Base-by-base conservation (phyloP, 352 stramenopile species). In the Globisporangium iwayamae region DNA sequence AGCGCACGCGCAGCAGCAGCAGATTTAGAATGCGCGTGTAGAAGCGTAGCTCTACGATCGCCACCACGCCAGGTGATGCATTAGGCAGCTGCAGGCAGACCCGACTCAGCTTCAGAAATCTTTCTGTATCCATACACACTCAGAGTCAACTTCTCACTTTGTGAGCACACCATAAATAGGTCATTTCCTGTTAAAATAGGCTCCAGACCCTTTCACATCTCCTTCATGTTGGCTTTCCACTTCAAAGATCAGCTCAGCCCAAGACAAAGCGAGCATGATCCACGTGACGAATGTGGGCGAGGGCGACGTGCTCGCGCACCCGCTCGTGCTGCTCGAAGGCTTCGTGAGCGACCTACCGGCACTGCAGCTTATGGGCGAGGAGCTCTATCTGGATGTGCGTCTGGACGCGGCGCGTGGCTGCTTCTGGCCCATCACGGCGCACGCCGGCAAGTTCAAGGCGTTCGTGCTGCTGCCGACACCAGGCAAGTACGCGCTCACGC, bases 281-380 rank as follows among this genome's bases (percentile, higher is more conserved):
- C 73, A 89, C 9, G 81, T 97, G 13, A 83, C 90, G 53, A 98
- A 96, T 60, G 70, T 96, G 34, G 69, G 81, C 61, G 79, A 94
- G 67, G 87, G 85, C 45, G 95, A 93, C 52, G 79, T 70, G n/a
- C 63, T 90, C 39, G 52, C 71, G 16, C 74, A 89, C 53, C 79
- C 79, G n/a, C 69, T 89, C 38, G 68, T 87, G 32, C 68, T 90
- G 54, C 68, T 89, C 34, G 74, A 89, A 59, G 79, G 81, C 39
- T 54, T 46, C 48, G 65, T 87, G 28, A 20, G 7, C 2, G 34
- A 63, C 34, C 25, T 70, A 1, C 47, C 38, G 6, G 22, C 18
- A 50, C 22, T 72, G 55, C 11, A 13, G 22, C 41, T 51, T 14
- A 7, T 38, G 6, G 62, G 59, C 46, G 20, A 38, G 22, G 53